phyloP scores from a whole-genome alignment of 2,329 filamentous ascomycete species.

The Chaetomium globosum region DNA sequence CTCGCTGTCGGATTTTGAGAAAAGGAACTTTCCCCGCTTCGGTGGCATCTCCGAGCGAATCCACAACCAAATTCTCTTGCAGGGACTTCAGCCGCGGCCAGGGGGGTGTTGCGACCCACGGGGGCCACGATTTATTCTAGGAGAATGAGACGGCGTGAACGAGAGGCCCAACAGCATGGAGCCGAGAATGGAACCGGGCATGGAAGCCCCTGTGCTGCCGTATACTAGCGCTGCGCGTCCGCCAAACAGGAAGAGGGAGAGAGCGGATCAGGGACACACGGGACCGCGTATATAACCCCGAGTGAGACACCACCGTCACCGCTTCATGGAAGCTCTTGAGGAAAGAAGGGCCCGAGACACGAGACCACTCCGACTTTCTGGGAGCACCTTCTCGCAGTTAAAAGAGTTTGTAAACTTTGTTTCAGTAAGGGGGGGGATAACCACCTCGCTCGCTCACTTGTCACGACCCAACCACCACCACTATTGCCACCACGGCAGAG shows the following conservation, averaged over 20 bases:
- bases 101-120: background rate
- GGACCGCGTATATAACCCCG: no score
- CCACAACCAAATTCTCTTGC: background rate
- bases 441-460: background rate
- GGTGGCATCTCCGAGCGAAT: background rate
- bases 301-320: no score
- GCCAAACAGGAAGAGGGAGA: no score
- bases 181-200: no score
- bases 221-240: no score
- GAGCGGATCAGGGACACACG: no score
- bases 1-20: background rate
- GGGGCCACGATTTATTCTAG: background rate
- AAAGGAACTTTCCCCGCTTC: background rate
- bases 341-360: no score
- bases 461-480: background rate
- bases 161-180: background rate
- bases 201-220: no score
- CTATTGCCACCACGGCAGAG: background rate
- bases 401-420: no score
- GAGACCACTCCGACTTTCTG: no score
- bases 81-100: background rate
- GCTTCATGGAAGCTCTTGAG: no score
- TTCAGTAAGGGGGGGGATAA: background rate
- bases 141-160: background rate
- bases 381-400: no score